phyloP scores from a whole-genome alignment of 202 grass and related monocot genomes.

The Brachypodium distachyon region DNA sequence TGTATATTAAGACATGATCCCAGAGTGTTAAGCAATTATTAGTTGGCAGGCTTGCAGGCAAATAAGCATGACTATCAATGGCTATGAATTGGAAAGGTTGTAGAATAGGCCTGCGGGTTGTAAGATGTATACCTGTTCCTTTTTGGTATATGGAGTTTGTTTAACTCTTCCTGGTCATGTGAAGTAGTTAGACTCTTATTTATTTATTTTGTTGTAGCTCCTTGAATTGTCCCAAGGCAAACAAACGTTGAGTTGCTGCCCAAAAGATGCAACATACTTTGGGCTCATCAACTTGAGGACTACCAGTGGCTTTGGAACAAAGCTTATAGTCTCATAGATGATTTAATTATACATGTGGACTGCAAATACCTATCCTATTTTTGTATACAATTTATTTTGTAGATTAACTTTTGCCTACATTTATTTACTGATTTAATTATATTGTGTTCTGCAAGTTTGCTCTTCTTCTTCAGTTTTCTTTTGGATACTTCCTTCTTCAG shows the following conservation, averaged over 20 bases:
- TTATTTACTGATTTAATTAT: background rate
- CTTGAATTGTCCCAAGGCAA: conserved; percentile 13
- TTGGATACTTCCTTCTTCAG: too few species aligned
- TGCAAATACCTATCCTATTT: background rate
- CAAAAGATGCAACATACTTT: conserved; percentile 5
- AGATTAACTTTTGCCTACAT: background rate
- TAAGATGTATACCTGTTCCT: conserved; percentile 35
- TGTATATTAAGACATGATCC: conserved; percentile 61
- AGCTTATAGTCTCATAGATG: conserved; percentile 3
- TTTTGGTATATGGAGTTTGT: conserved; percentile 13
- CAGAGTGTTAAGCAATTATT: background rate
- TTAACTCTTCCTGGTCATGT: conserved; percentile 11
- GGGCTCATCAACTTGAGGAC: conserved; percentile 17
- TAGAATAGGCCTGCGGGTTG: conserved; percentile 33
- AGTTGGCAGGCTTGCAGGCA: background rate
- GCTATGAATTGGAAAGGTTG: conserved; percentile 14
- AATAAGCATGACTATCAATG: conserved; percentile 16
- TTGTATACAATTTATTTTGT: background rate
- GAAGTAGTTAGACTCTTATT: conserved; percentile 20
- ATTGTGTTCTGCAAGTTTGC: background rate
- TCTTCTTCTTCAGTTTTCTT: background rate
- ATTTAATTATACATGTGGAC: conserved; percentile 3
- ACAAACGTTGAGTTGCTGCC: background rate
- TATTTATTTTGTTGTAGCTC: conserved; percentile 8
- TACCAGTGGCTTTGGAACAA: background rate